Conservation (phyloP, 495 filamentous ascomycete species). For the Achaetomiella virescens region DNA sequence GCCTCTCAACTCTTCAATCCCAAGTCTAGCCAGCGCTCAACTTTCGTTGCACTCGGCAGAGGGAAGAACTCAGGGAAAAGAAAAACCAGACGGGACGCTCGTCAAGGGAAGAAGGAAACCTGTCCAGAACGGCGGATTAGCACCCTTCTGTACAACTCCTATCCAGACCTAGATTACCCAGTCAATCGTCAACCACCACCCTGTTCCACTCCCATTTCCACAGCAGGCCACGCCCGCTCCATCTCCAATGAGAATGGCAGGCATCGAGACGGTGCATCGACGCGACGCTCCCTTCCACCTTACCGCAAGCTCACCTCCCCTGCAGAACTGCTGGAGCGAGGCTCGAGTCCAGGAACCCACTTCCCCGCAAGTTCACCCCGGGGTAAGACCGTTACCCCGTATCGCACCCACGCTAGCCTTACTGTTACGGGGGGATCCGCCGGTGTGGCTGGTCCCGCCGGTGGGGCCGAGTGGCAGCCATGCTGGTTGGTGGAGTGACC, state of each 20-base stretch:
- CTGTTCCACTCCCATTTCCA: too few species aligned
- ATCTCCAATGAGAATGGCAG: background rate
- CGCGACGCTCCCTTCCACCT: background rate
- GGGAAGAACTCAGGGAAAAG: too few species aligned
- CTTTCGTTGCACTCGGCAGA: background rate
- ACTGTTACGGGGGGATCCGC: background rate
- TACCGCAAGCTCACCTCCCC: background rate
- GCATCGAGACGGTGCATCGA: background rate
- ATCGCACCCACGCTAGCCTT: too few species aligned
- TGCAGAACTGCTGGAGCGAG: background rate
- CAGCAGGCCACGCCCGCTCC: background rate
- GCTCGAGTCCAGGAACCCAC: background rate
- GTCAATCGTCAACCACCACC: too few species aligned
- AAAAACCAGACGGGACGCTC: too few species aligned
- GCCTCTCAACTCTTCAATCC: background rate
- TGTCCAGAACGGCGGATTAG: too few species aligned
- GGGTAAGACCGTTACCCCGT: background rate
- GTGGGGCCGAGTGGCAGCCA: too few species aligned
- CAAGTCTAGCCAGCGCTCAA: background rate
- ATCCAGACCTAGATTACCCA: too few species aligned
- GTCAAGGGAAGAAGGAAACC: too few species aligned
- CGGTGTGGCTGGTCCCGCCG: too few species aligned
- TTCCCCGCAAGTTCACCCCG: slow-evolving; percentile 5
- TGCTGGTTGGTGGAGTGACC: too few species aligned
- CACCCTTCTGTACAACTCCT: too few species aligned